Evolutionary conservation across 768 basidiomycete species (phyloP), one percentile per base, ranked within the genome.

Genomic region (Suillus paluster): DNA sequence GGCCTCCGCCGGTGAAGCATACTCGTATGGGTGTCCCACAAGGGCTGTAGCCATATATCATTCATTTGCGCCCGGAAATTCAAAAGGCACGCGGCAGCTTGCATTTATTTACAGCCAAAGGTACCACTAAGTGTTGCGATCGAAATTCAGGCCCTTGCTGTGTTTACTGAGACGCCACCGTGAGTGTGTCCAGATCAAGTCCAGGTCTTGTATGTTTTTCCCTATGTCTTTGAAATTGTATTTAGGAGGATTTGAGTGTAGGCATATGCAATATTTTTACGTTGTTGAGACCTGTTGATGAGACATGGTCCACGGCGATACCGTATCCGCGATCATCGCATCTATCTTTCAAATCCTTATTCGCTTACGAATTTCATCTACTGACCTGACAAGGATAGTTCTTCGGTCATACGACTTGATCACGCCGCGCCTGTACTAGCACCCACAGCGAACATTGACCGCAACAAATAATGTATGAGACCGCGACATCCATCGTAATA

Each of bases 361-460:
- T 55, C 54, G 54, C 54, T 6, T 1, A 17, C 54, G 54, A 55
- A 55, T 39, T 54, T 54, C 53, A 54, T 36, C 23, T 25, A 23
- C 10, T 38, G 23, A 15, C 36, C 23, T 23, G 34, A 53, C 52
- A 14, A 33, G n/a, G 5, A 52, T 53, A 6, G 7, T 7, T 52
- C 30, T 14, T 53, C 52, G 21, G 14, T 23, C 23, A 25, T 14
- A 19, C 38, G 38, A 38, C 38, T 6, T 30, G 30, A 30, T 38
- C 38, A 9, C 19, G 10, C 17, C 17, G 3, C 17, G 15, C 30
- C n/a, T n/a, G 2, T 14, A 5, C 12, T 53, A 8, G 12, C 33
- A 36, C 4, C 4, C 21, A 1, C 52, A 54, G n/a, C 34, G 17
- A 50, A 30, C 27, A 30, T 30, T 30, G 34, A 38, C 23, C 36